Conservation (phyloP, 75 land plant species). For the Cupressus sempervirens region DNA sequence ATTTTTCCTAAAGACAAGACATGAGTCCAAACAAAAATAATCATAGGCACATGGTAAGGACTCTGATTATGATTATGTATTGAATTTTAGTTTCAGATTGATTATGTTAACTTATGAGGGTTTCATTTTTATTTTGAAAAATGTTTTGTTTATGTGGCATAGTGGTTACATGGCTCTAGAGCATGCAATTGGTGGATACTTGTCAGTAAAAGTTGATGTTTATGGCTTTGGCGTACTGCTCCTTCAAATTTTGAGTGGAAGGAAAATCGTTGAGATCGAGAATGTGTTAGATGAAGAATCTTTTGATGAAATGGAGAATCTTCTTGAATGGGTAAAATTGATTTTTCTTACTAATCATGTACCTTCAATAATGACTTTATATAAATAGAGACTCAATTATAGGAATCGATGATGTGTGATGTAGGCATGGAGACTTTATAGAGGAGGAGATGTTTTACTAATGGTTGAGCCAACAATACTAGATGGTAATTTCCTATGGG, state of each 20-base stretch:
- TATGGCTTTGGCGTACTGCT: slow-evolving; percentile 9
- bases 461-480: too few species aligned
- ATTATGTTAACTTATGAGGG: background rate
- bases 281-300: too few species aligned
- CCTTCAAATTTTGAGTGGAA: slow-evolving; percentile 8
- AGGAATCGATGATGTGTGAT: background rate
- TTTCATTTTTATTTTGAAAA: background rate
- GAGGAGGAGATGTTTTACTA: too few species aligned
- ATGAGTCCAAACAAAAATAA: background rate
- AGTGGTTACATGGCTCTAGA: slow-evolving; percentile 11
- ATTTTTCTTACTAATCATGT: background rate
- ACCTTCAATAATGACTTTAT: background rate
- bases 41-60: too few species aligned
- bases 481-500: too few species aligned
- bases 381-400: background rate
- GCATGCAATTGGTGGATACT: background rate
- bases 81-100: background rate
- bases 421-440: slow-evolving; percentile 15
- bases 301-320: background rate
- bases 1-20: slow-evolving; percentile 8
- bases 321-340: background rate
- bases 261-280: background rate
- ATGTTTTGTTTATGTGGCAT: background rate
- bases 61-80: background rate
- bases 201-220: slow-evolving; percentile 11